Evolutionary conservation across 176 grass and related monocot species (phyloP).

Genomic region (Eremochloa ophiuroides): DNA sequence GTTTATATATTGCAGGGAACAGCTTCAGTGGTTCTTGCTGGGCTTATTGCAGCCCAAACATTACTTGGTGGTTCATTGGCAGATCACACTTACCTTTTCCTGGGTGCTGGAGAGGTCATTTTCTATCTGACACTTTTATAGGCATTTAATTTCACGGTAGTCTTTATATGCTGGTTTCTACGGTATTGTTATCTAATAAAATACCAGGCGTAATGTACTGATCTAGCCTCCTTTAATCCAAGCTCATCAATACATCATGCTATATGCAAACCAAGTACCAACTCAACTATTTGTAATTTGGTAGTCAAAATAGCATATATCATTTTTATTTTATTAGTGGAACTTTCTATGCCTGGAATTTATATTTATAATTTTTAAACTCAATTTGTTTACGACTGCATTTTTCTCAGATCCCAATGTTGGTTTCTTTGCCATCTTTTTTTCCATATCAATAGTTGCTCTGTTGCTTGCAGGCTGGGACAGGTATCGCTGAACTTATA

Average conservation of each 20-base stretch:
- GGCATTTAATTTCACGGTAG: background rate
- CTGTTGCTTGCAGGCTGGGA: slow-evolving; percentile 68
- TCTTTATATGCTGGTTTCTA: background rate
- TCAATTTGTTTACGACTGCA: background rate
- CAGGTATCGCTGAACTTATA: slow-evolving; percentile 93
- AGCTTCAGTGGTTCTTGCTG: slow-evolving; percentile 89
- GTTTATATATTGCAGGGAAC: slow-evolving; percentile 63
- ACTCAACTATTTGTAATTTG: background rate
- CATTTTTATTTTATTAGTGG: background rate
- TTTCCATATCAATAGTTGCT: slow-evolving; percentile 13
- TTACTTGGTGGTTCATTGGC: slow-evolving; percentile 70
- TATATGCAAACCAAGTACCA: background rate
- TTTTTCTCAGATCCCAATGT: background rate
- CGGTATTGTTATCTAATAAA: background rate
- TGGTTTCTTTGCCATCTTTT: background rate
- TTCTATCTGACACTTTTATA: background rate
- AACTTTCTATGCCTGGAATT: slow-evolving; percentile 19
- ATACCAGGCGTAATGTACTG: background rate
- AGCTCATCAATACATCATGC: background rate
- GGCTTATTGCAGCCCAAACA: slow-evolving; percentile 74
- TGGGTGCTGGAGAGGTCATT: slow-evolving; percentile 96
- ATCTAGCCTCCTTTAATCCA: background rate
- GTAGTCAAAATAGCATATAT: background rate
- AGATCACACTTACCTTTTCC: slow-evolving; percentile 89
- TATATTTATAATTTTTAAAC: background rate